Base-by-base conservation (phyloP, 805 yeast species). In the Candida khao-thaluensis region DNA sequence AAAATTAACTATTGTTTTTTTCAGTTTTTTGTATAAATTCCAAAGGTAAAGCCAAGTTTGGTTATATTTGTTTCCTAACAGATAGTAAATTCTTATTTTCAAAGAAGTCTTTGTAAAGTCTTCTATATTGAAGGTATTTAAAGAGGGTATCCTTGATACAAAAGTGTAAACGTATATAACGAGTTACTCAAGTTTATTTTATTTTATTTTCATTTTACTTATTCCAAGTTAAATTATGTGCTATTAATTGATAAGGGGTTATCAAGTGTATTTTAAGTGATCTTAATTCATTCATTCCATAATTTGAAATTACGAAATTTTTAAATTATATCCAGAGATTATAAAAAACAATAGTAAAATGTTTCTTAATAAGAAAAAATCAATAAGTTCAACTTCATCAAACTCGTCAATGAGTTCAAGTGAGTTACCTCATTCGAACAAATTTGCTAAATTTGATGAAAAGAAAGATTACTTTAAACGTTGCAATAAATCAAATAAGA, bases 381-480 rank as follows among this genome's bases (percentile, higher is more conserved):
- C 66, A 12, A 37, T 47, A 12, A 52, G 59, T 17, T 50, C 60
- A 17, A 46, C 61, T 32, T 38, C 51, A 8, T 47, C 45, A 16
- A 17, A 52, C 28, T 38, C 53, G 34, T 43, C 48, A 14, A 17
- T 20, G 28, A 43, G 47, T n/a, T 41, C 44, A 14, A 36, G 14
- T 26, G 36, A 30, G 17, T 40, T 30, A 16, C 40, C 42, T 9
- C 50, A 41, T 44, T 23, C 44, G 5, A 49, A 47, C n/a, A 42
- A 54, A 15, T 64, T 64, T 45, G 52, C 58, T 31, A 60, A 64
- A 44, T 69, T 69, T 50, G 74, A 69, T 45, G 74, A 69, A 45
- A 69, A 69, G 59, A 67, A 68, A 49, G 74, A 69, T 45, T 69
- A 69, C 48, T 60, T 51, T n/a, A 62, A 61, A 42, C 55, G 74